A percentile compares a stretch with the other conserved stretches of the same genome.
phyloP scores from a whole-genome alignment of 2,329 filamentous ascomycete genomes.

The Emergomyces africanus region DNA sequence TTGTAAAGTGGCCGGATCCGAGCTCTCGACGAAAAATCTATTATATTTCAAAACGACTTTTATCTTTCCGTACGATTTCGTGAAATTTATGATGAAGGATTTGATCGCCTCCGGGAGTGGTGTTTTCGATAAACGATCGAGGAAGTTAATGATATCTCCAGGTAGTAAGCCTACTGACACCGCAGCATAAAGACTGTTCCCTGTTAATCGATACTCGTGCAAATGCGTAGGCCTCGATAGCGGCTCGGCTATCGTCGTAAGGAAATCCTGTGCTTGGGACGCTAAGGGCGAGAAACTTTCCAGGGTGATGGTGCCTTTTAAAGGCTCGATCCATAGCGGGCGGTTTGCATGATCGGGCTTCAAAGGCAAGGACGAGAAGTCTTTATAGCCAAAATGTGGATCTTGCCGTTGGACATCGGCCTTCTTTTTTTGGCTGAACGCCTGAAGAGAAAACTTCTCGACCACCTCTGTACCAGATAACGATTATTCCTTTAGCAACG shows the following conservation, averaged over 20 bases:
- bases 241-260: slow-evolving; percentile 92
- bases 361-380: slow-evolving; percentile 70
- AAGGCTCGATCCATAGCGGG: slow-evolving; percentile 86
- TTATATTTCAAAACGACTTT: slow-evolving; percentile 92
- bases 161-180: slow-evolving; percentile 88
- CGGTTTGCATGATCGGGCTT: slow-evolving; percentile 84
- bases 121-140: slow-evolving; percentile 82
- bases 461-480: slow-evolving; percentile 28
- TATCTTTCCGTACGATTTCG: slow-evolving; percentile 86
- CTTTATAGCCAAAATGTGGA: slow-evolving; percentile 49
- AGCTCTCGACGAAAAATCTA: slow-evolving; percentile 85
- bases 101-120: slow-evolving; percentile 69
- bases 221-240: slow-evolving; percentile 79
- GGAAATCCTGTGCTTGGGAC: slow-evolving; percentile 77
- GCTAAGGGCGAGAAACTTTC: slow-evolving; percentile 90
- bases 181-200: slow-evolving; percentile 88
- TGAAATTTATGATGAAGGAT: slow-evolving; percentile 68
- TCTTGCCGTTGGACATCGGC: slow-evolving; percentile 31
- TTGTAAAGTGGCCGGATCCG: slow-evolving; percentile 75
- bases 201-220: slow-evolving; percentile 86
- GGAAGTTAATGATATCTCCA: slow-evolving; percentile 75
- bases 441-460: slow-evolving; percentile 41
- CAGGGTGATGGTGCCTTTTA: slow-evolving; percentile 74
- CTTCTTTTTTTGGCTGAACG: slow-evolving; percentile 37
- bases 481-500: neutral